Base-by-base conservation (phyloP, 2,329 filamentous ascomycete genomes). In the Cryphonectria naterciae region DNA sequence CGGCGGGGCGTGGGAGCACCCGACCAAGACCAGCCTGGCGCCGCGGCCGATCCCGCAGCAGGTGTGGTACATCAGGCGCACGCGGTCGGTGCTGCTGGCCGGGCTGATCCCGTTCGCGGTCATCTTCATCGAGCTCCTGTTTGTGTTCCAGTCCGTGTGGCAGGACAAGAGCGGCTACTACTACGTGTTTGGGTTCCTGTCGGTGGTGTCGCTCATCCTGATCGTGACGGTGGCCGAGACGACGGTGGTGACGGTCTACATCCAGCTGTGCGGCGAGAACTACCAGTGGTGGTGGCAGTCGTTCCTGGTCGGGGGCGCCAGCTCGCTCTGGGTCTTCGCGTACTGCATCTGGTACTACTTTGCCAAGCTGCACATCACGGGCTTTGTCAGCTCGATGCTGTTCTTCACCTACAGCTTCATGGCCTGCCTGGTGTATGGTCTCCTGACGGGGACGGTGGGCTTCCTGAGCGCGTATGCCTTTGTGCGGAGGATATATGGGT, bases 281-380 rank as follows among this genome's bases (percentile, higher is more conserved):
- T 92, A 96, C 81, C 88, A 93, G 79, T 97, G 94, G 94, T 96
- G 93, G 93, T 97, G 93, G 93, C 92, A 93, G 79, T 93, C 92
- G 67, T 96, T 97, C 83, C 81, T 93, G 65, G 88, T 94, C 11
- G 94, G 94, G 61, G 92, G 91, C 64, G 89, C 91, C 75, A 93
- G 91, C 75, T 88, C 92, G 8, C 80, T 93, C 72, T 97, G 93
- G 93, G 88, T 97, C 52, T 96, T 95, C 78, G 79, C 88, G 52
- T 97, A 96, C 82, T 93, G 92, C 79, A 83, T 91, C 65, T 97
- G 93, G 91, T 97, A 95, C 83, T 97, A 93, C 81, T 86, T 90
- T 75, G 89, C 89, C 74, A 93, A 93, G 80, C 85, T 97, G 69
- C 92, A 95, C 80, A 93, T 97, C 74, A 88, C 89, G 7, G 94